A percentile compares a stretch with the other conserved stretches of the same genome.
Conservation (phyloP, 169 alveolate species). For the Plasmodium yoelii region DNA sequence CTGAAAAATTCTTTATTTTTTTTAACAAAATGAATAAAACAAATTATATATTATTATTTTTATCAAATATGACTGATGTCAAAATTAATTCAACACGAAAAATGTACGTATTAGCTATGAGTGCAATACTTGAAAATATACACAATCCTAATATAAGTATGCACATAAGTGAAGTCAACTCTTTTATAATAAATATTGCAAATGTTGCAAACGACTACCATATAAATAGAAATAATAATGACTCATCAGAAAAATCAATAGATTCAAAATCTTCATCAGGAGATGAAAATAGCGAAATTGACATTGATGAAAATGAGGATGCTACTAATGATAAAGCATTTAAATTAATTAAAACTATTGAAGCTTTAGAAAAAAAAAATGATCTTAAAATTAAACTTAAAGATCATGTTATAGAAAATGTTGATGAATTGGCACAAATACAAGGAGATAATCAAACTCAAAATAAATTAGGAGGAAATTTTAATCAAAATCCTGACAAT, state of each 20-base stretch:
- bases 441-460: neutral
- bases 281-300: conserved; percentile 68
- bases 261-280: conserved; percentile 60
- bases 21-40: conserved; percentile 54
- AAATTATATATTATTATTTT: conserved; percentile 14
- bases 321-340: conserved; percentile 72
- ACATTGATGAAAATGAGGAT: conserved; percentile 73
- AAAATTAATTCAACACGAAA: conserved; percentile 48
- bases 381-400: conserved; percentile 52
- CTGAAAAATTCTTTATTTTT: conserved; percentile 36
- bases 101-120: conserved; percentile 61
- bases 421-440: neutral
- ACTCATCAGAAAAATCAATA: conserved; percentile 33
- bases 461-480: neutral
- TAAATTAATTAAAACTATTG: conserved; percentile 68
- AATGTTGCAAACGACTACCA: conserved; percentile 44
- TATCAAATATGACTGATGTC: conserved; percentile 30
- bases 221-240: conserved; percentile 40
- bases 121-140: conserved; percentile 49
- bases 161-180: conserved; percentile 43
- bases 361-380: conserved; percentile 74
- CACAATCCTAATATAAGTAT: conserved; percentile 27
- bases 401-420: conserved; percentile 39
- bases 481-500: neutral
- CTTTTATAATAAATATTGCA: conserved; percentile 32